Conservation (phyloP, 129 eudicot species). For the Tanacetum coccineum region DNA sequence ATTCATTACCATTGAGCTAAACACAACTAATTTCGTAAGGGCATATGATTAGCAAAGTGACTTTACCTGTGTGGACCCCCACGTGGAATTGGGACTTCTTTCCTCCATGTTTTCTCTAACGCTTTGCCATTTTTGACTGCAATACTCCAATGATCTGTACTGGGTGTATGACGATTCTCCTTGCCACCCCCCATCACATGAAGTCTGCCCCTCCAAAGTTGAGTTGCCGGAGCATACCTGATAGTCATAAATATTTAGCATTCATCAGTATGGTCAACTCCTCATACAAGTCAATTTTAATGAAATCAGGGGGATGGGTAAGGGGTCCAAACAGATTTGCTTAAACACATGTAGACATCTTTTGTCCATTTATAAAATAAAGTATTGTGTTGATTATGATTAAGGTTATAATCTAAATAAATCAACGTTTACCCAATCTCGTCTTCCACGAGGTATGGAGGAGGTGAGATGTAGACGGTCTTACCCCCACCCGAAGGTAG, state of each 20-base stretch:
- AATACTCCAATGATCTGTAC: slow-evolving; percentile 73
- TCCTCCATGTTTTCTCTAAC: slow-evolving; percentile 60
- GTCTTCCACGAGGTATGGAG: too few species aligned
- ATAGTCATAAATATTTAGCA: neutral
- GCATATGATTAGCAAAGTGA: slow-evolving; percentile 1
- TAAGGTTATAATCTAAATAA: neutral
- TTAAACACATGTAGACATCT: too few species aligned
- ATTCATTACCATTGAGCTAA: neutral
- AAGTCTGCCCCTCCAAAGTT: slow-evolving; percentile 83
- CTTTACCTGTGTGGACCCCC: slow-evolving; percentile 84
- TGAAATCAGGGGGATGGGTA: neutral
- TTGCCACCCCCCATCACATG: slow-evolving; percentile 92
- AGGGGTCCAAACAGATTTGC: too few species aligned
- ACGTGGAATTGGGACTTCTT: slow-evolving; percentile 66
- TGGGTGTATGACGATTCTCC: slow-evolving; percentile 76
- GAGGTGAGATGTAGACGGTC: too few species aligned
- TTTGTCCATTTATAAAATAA: too few species aligned
- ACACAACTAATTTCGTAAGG: neutral
- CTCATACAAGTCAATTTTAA: neutral
- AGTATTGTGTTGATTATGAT: neutral
- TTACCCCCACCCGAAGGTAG: too few species aligned
- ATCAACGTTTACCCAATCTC: too few species aligned
- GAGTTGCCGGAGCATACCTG: slow-evolving; percentile 88
- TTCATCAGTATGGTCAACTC: neutral
- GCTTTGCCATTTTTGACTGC: slow-evolving; percentile 65